phyloP scores from a whole-genome alignment of 768 basidiomycete species.

The Pulveroboletus sp. region DNA sequence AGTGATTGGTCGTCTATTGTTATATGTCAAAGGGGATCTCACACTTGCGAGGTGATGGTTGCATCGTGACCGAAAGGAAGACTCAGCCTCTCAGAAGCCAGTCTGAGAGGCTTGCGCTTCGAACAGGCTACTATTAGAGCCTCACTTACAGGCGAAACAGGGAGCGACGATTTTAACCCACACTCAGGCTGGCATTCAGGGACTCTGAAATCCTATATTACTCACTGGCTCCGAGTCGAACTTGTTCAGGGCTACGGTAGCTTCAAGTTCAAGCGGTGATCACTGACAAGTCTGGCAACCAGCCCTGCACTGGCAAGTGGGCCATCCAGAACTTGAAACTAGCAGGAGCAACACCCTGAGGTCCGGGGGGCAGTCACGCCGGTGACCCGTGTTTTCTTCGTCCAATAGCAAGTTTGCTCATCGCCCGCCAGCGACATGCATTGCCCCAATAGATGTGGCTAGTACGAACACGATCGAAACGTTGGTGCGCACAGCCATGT shows the following conservation, averaged over 20 bases:
- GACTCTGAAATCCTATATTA: background rate
- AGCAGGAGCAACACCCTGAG: background rate
- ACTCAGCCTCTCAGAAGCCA: background rate
- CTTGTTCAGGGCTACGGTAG: too few relatives aligned
- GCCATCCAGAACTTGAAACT: background rate
- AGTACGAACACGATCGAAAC: too few relatives aligned
- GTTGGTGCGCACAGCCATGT: too few relatives aligned
- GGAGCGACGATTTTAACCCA: too few relatives aligned
- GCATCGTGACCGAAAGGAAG: background rate
- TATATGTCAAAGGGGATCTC: background rate
- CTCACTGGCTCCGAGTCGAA: too few relatives aligned
- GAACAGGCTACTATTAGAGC: too few relatives aligned
- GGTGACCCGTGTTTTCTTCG: background rate
- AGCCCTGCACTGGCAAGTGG: background rate
- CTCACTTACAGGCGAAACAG: too few relatives aligned
- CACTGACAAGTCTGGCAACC: background rate
- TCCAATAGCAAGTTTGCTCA: too few relatives aligned
- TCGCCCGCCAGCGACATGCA: too few relatives aligned
- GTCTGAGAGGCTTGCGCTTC: too few relatives aligned
- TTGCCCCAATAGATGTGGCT: too few relatives aligned
- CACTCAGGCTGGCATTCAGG: too few relatives aligned
- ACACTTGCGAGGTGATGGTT: background rate
- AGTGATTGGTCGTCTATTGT: conserved; percentile 1
- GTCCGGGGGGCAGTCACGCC: background rate
- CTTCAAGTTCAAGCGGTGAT: background rate